Conservation (phyloP, 768 basidiomycete species). For the Omphalotus guepiniiformis region DNA sequence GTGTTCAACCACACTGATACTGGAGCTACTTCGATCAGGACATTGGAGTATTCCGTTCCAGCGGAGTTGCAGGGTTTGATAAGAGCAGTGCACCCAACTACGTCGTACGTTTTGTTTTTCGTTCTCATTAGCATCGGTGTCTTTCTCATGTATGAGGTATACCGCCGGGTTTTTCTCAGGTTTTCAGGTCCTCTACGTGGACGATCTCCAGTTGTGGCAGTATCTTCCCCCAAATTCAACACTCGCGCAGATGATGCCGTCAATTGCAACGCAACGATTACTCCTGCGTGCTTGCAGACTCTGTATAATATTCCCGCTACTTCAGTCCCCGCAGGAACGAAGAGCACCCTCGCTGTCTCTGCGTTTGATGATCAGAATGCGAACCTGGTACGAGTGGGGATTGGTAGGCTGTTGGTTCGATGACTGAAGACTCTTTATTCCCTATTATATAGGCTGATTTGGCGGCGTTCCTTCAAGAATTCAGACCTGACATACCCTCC, state of each 20-base stretch:
- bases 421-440: too few species aligned
- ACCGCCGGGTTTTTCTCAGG: constrained; percentile 11
- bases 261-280: constrained; percentile 15
- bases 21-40: constrained; percentile 26
- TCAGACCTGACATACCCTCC: constrained; percentile 28
- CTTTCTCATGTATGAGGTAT: constrained; percentile 2
- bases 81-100: constrained; percentile 31
- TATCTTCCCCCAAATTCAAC: not conserved
- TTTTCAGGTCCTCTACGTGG: constrained; percentile 5
- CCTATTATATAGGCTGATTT: constrained; percentile 17
- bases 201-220: constrained; percentile 3
- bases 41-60: constrained; percentile 34
- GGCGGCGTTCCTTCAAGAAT: constrained; percentile 19
- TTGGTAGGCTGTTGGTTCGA: constrained; percentile 20
- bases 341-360: constrained; percentile 20
- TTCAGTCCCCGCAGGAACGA: constrained; percentile 12
- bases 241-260: not conserved
- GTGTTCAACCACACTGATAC: constrained; percentile 30
- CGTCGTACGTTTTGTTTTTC: constrained; percentile 19
- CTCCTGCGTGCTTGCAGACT: constrained; percentile 22
- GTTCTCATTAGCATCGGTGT: not conserved
- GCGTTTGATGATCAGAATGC: constrained; percentile 21
- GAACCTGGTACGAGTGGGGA: constrained; percentile 15
- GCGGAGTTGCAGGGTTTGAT: constrained; percentile 24
- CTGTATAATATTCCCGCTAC: constrained; percentile 22